Evolutionary conservation across 805 yeast species (phyloP).

Genomic region (Lipomyces yamanashiensis): DNA sequence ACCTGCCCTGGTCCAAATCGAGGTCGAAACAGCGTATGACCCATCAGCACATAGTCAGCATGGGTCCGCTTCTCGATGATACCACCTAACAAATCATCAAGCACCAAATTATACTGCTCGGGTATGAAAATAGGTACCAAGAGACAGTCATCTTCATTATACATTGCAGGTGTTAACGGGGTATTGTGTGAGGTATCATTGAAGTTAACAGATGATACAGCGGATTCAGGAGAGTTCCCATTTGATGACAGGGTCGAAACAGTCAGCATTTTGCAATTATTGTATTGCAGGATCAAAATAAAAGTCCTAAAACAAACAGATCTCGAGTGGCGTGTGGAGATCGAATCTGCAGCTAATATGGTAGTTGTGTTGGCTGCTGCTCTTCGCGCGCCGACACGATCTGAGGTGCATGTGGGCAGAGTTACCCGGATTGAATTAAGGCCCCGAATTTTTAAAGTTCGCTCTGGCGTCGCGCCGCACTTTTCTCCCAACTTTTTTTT

Average conservation of each 20-base stretch:
- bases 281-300: no score
- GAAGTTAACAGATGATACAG: not conserved
- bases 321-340: no score
- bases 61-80: constrained; percentile 1
- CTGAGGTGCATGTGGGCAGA: no score
- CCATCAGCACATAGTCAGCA: constrained; percentile 13
- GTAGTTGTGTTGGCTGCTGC: no score
- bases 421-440: constrained; percentile 3
- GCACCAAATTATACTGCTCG: not conserved
- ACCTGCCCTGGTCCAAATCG: constrained; percentile 13
- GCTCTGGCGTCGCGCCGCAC: constrained; percentile 8
- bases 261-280: not conserved
- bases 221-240: not conserved
- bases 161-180: constrained; percentile 4
- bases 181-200: constrained; percentile 1
- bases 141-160: not conserved
- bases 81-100: constrained; percentile 6
- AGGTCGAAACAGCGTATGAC: constrained; percentile 15
- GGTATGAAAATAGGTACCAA: constrained; percentile 20
- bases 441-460: not conserved
- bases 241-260: not conserved
- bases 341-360: no score
- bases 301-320: no score
- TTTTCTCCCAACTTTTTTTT: constrained; percentile 17
- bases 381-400: no score